These are phyloP conservation scores for Suaeda aralocaspica DNA, from an alignment of 148 eudicot species.

Conservation along the genomic window DNA sequence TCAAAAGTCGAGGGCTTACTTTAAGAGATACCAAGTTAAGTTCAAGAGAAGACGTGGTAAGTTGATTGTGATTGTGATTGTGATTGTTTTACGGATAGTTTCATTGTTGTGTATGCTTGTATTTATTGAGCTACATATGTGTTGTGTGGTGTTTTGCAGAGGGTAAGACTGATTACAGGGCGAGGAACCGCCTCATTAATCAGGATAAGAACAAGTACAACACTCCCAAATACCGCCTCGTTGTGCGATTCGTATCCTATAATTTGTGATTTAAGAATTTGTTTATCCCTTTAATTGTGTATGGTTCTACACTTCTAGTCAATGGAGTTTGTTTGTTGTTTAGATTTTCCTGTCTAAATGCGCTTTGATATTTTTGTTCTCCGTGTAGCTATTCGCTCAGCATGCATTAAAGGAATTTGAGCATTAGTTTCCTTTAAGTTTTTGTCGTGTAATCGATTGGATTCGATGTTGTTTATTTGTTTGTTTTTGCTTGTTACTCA, in stretches of 20 bases:
- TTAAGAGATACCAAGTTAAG: conserved; percentile 66
- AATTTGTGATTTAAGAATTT: not conserved
- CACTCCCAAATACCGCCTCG: conserved; percentile 70
- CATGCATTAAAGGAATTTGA: no score
- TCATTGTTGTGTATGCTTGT: not conserved
- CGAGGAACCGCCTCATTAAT: conserved; percentile 63
- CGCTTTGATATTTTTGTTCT: no score
- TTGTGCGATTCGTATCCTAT: conserved; percentile 73
- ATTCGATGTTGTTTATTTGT: no score
- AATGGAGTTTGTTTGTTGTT: no score
- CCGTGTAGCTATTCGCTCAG: no score
- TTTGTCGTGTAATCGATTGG: no score
- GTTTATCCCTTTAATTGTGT: no score
- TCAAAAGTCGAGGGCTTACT: conserved; percentile 56
- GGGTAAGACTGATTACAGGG: conserved; percentile 63
- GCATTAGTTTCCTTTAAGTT: no score
- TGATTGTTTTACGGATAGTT: not conserved
- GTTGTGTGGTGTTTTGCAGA: conserved; percentile 26
- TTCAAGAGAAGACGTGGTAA: conserved; percentile 68
- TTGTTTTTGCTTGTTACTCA: not conserved
- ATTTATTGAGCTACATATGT: not conserved
- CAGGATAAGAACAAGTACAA: conserved; percentile 87
- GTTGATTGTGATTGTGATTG: not conserved
- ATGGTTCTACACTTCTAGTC: not conserved
- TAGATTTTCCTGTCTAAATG: no score